Conservation (phyloP, 2,329 filamentous ascomycete genomes). For the Westerdykella ornata region DNA sequence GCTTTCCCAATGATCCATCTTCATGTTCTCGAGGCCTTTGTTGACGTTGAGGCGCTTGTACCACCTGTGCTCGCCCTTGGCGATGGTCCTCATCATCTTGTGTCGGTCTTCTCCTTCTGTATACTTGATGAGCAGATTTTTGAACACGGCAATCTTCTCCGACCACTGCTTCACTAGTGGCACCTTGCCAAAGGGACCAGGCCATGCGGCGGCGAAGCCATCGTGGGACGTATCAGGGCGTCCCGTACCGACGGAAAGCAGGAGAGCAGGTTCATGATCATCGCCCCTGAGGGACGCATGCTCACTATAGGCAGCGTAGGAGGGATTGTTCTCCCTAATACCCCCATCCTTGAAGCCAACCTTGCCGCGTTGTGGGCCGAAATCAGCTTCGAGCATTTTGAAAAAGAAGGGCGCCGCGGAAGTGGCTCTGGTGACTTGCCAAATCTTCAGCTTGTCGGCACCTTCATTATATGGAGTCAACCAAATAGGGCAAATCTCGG, state of each 20-base stretch:
- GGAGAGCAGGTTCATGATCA: constrained; percentile 38
- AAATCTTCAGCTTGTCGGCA: constrained; percentile 44
- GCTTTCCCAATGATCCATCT: constrained; percentile 44
- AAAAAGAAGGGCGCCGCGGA: constrained; percentile 50
- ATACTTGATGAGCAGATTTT: constrained; percentile 47
- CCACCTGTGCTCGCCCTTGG: constrained; percentile 45
- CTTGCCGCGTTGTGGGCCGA: constrained; percentile 30
- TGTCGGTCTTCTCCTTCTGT: constrained; percentile 47
- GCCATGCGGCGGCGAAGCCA: constrained; percentile 43
- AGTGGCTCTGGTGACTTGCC: constrained; percentile 48
- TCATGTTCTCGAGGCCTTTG: constrained; percentile 41
- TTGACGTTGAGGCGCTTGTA: constrained; percentile 47
- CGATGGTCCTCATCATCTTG: constrained; percentile 42
- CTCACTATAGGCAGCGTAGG: constrained; percentile 43
- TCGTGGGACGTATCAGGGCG: constrained; percentile 41
- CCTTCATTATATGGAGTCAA: constrained; percentile 45
- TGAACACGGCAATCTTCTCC: constrained; percentile 46
- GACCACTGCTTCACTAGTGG: constrained; percentile 40
- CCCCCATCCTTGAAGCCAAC: constrained; percentile 46
- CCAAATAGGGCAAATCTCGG: constrained; percentile 39
- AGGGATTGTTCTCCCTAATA: constrained; percentile 47
- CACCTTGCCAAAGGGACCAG: constrained; percentile 41
- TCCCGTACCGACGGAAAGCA: constrained; percentile 45
- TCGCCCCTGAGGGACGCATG: constrained; percentile 44
- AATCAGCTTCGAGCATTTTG: constrained; percentile 43